phyloP scores from a whole-genome alignment of 2,329 filamentous ascomycete species.

The Sordariomycetes sp. region DNA sequence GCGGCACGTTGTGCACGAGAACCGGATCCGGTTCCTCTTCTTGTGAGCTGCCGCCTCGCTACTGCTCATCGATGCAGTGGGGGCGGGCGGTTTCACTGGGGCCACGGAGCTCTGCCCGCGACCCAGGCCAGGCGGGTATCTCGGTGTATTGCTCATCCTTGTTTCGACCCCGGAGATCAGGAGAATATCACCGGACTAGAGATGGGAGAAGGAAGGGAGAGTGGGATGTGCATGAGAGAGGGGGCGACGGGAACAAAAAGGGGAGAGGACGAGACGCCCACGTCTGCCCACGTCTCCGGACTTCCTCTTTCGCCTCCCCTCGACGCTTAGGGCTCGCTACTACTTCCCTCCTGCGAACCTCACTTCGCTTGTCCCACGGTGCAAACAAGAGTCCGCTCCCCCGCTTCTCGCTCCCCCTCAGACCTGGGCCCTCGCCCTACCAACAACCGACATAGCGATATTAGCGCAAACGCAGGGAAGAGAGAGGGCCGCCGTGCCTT shows the following conservation, averaged over 20 bases:
- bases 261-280: not conserved
- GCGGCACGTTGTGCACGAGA: constrained; percentile 18
- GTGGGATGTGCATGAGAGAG: not conserved
- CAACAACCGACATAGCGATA: not conserved
- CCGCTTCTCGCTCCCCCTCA: not conserved
- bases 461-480: not conserved
- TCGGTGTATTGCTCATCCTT: not conserved
- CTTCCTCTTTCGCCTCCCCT: not conserved
- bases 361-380: not conserved
- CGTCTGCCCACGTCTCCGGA: not conserved
- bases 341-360: not conserved
- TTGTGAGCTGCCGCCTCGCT: constrained; percentile 5
- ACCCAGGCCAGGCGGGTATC: not conserved
- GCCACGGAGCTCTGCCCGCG: not conserved
- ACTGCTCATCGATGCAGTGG: not conserved
- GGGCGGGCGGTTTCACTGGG: not conserved
- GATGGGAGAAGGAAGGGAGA: not conserved
- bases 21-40: constrained; percentile 17
- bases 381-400: not conserved
- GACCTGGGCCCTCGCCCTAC: no score
- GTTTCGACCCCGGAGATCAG: not conserved
- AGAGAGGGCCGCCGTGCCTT: not conserved
- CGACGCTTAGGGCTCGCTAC: not conserved
- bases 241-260: not conserved
- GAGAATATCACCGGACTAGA: not conserved